Evolutionary conservation across 1,139 yeast genomes (phyloP).

Genomic region (Candida mesenterica): DNA sequence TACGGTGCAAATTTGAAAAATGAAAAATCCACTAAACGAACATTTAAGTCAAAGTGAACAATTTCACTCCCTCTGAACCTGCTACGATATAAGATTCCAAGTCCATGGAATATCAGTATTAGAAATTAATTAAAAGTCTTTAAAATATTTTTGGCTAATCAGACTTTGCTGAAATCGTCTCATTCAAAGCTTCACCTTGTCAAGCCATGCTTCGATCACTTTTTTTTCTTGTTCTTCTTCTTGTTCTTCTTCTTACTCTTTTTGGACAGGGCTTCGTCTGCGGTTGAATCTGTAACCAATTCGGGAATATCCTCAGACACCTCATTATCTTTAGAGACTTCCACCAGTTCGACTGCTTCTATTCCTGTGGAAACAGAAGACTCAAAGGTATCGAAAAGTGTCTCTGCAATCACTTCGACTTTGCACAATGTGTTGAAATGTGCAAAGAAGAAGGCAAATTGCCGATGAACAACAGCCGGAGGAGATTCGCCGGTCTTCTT

Average conservation of each 20-base stretch:
- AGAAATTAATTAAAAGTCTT: no score
- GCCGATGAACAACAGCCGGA: slow-evolving; percentile 11
- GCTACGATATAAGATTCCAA: no score
- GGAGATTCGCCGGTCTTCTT: slow-evolving; percentile 1
- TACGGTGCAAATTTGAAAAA: no score
- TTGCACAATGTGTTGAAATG: slow-evolving; percentile 32
- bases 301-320: not conserved
- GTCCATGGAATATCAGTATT: no score
- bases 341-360: not conserved
- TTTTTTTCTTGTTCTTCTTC: slow-evolving; percentile 8
- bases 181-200: no score
- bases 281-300: not conserved
- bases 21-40: no score
- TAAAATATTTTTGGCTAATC: not conserved
- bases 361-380: slow-evolving; percentile 21
- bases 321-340: slow-evolving; percentile 4
- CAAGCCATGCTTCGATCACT: no score
- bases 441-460: slow-evolving; percentile 25
- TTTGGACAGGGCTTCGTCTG: slow-evolving; percentile 1
- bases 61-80: no score
- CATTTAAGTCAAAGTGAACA: no score
- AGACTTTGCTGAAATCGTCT: no score
- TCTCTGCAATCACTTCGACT: slow-evolving; percentile 30
- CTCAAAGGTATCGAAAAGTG: slow-evolving; percentile 28
- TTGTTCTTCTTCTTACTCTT: slow-evolving; percentile 9